Percentiles rank a stretch among this genome's conserved stretches.
Evolutionary conservation across 2,329 filamentous ascomycete genomes (phyloP).

Genomic region (Aspergillus tubingensis): DNA sequence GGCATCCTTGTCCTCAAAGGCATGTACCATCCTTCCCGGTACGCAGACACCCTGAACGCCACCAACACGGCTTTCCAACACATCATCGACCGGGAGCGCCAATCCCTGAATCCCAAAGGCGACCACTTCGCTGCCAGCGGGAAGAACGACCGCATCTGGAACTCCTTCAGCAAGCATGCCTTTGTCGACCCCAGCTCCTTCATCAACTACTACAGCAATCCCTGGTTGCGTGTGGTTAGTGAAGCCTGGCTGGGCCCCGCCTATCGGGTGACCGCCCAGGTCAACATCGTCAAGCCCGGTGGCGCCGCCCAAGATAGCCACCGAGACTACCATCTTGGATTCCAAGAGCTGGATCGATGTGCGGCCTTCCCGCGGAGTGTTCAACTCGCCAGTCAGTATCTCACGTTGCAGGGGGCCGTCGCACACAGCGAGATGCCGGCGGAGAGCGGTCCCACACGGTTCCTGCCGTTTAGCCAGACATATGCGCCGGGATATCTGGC

Average conservation of each 20-base stretch:
- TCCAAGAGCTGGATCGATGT: conserved; percentile 55
- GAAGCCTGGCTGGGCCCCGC: conserved; percentile 61
- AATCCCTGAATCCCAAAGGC: conserved; percentile 45
- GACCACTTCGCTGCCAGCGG: conserved; percentile 63
- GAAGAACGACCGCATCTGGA: conserved; percentile 65
- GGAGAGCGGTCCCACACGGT: conserved; percentile 60
- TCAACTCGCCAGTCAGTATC: conserved; percentile 57
- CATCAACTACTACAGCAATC: conserved; percentile 61
- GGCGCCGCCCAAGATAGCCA: conserved; percentile 60
- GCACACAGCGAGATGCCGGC: conserved; percentile 64
- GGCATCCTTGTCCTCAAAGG: conserved; percentile 61
- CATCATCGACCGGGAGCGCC: conserved; percentile 53
- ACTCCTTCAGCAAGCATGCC: conserved; percentile 65
- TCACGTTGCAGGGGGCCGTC: conserved; percentile 65
- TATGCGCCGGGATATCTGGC: conserved; percentile 61
- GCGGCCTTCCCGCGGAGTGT: conserved; percentile 53
- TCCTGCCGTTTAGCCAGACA: conserved; percentile 62
- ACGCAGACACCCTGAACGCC: conserved; percentile 42
- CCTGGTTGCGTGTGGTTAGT: conserved; percentile 56
- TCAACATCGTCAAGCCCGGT: conserved; percentile 64
- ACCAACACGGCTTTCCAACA: conserved; percentile 51
- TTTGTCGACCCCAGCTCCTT: conserved; percentile 56
- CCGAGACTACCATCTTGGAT: conserved; percentile 66
- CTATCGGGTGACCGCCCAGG: conserved; percentile 63
- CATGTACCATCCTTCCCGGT: conserved; percentile 49